Base-by-base conservation (phyloP, 306 rosid species). In the Quillaja saponaria region DNA sequence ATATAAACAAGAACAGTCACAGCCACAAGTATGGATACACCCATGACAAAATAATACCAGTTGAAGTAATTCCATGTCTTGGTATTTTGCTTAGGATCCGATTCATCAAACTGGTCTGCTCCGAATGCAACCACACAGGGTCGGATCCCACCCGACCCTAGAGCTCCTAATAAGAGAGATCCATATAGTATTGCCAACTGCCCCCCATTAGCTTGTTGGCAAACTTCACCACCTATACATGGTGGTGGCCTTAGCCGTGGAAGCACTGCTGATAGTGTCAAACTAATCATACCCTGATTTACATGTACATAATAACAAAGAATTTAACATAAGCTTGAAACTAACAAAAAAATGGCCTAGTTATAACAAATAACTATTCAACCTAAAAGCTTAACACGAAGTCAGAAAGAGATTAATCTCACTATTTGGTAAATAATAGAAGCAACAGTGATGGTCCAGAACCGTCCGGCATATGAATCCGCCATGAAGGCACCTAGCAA, bases 91-190 rank as follows among this genome's bases (percentile, higher is more conserved):
- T 85, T 80, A 0, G 90, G 82, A 66, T 92, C 99, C 13, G 76
- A 42, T 13, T 85, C 96, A 40, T 92, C 94, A 2, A 92, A 83
- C 54, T 92, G 99, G 49, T 92, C 99, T 0, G 99, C 99, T 20
- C 99, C 99, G 59, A 94, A 94, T 5, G 99, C 82, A 11, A 94
- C 96, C 1, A 94, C 90, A 6, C 99, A 94, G 59, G 99, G 99
- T 40, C 99, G 95, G 83, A 89, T 89, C 39, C 99, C 99, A 0
- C 99, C 99, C 2, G 99, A 78, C 55, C 97, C 99, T 2, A 94
- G 1, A 0, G 99, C 96, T 5, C 82, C 67, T 0, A 94, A 64
- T 0, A 89, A 21, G 1, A 94, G 81, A 49, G 95, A 83, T 0
- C 35, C 37, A 20, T 94, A 87, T 0, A 94, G 83, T 0, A 89